Percentiles rank a stretch among this genome's conserved stretches.
Evolutionary conservation across 139 green algal species (phyloP).

Genomic region (Mesotaenium endlicherianum): DNA sequence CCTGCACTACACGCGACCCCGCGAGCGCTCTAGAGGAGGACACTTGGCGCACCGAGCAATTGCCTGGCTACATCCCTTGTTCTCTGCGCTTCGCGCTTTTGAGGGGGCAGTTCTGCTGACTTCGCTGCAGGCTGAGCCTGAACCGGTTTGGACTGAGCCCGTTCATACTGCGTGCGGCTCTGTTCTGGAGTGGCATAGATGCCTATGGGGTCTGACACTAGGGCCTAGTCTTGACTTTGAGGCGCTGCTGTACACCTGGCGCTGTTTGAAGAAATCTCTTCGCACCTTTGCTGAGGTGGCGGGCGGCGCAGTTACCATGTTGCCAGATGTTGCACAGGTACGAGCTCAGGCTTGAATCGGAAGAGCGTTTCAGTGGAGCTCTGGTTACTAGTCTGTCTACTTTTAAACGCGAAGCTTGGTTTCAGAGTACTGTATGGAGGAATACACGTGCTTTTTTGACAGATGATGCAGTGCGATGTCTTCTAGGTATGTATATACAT

Average conservation of each 20-base stretch:
- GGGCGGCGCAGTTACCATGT: no score
- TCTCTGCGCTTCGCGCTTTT: not conserved
- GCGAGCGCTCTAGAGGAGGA: not conserved
- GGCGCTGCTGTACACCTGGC: slow-evolving; percentile 5
- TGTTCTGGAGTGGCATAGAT: slow-evolving; percentile 28
- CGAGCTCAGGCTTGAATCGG: no score
- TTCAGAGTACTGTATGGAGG: no score
- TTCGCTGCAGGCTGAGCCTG: no score
- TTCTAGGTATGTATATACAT: no score
- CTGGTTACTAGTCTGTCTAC: no score
- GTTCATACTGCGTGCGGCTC: not conserved
- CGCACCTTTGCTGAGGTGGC: not conserved
- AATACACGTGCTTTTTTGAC: no score
- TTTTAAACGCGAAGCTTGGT: no score
- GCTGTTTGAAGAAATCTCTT: slow-evolving; percentile 10
- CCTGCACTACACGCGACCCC: not conserved
- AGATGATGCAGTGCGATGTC: no score
- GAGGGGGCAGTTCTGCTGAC: not conserved
- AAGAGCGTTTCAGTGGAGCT: no score
- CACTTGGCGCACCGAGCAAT: not conserved
- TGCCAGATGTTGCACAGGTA: no score
- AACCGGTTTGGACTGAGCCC: no score
- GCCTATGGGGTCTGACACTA: not conserved
- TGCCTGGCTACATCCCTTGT: not conserved
- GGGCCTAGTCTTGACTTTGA: not conserved